Evolutionary conservation across 192 early-diverging fungal genomes (phyloP), one percentile per base, ranked within the genome.

Genomic region (Backusella westeae): DNA sequence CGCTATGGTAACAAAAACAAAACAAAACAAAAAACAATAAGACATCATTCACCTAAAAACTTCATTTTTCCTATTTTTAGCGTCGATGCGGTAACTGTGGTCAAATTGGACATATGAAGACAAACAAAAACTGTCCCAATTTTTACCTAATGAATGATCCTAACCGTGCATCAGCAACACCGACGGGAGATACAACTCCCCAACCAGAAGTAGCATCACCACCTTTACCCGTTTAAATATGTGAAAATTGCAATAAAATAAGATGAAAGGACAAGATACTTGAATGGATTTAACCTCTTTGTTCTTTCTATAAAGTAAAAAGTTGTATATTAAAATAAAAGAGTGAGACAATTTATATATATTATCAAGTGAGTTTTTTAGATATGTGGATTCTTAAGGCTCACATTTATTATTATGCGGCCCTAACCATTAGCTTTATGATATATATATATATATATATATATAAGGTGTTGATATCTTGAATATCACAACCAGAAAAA

Each of bases 71-170:
- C 36, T 29, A 46, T 72, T 29, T 42, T n/a, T 77, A 90, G 84
- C 88, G 92, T 14, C 85, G 87, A 39, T 95, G 94, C 78, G 92
- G 94, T 72, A 93, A 94, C 77, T 95, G 94, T 81, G 92, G 92
- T 36, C 84, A 90, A 75, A 81, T 90, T 23, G 94, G 94, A n/a
- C 94, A 95, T 52, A 95, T 93, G 93, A 95, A 94, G 80, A 95
- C 94, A 7, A 95, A 94, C 82, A 91, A 91, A 67, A 93, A 89
- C 49, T 95, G 94, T 77, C 93, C 91, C 5, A 89, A 83, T 68
- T 86, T 82, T 21, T 86, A 86, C 71, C 81, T 77, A n/a, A 75
- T 85, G 78, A 85, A 79, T 79, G 49, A 71, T 70, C 72, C 75
- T 41, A 70, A 69, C 12, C 70, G 70, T 44, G 21, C 42, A 32